Evolutionary conservation across 129 eudicot genomes (phyloP).

Genomic region (Mikania micrantha): DNA sequence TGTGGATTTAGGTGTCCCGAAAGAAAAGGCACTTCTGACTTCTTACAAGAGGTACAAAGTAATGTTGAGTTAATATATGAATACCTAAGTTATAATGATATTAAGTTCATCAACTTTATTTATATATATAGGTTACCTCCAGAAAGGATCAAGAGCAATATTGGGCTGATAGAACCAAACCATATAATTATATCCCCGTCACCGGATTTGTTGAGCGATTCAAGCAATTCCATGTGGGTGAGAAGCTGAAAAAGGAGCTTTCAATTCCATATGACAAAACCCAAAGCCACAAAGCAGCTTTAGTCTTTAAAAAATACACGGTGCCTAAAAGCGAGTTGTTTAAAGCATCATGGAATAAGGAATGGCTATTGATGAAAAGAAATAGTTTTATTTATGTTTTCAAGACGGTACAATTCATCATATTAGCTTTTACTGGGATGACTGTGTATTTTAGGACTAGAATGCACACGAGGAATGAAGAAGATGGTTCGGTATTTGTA

Average conservation of each 20-base stretch:
- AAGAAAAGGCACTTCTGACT: slow-evolving; percentile 79
- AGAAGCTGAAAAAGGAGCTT: slow-evolving; percentile 43
- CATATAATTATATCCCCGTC: slow-evolving; percentile 54
- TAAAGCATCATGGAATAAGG: slow-evolving; percentile 63
- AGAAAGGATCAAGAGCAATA: slow-evolving; percentile 79
- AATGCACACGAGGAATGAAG: slow-evolving; percentile 45
- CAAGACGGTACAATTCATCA: slow-evolving; percentile 51
- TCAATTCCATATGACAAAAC: slow-evolving; percentile 54
- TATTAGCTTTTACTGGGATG: slow-evolving; percentile 39
- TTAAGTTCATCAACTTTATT: not conserved
- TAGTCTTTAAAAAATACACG: slow-evolving; percentile 44
- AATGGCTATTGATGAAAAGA: slow-evolving; percentile 70
- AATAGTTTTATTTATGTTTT: slow-evolving; percentile 64
- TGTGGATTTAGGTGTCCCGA: slow-evolving; percentile 86
- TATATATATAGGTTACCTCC: slow-evolving; percentile 54
- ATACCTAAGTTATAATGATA: not conserved
- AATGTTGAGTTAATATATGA: not conserved
- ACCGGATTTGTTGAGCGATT: slow-evolving; percentile 41
- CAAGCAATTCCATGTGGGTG: slow-evolving; percentile 57
- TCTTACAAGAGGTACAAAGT: slow-evolving; percentile 75
- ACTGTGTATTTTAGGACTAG: slow-evolving; percentile 50
- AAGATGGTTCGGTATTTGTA: slow-evolving; percentile 48
- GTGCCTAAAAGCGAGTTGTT: slow-evolving; percentile 52
- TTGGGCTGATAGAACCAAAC: slow-evolving; percentile 55
- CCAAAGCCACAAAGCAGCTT: slow-evolving; percentile 54